Evolutionary conservation across 2,329 filamentous ascomycete genomes (phyloP).

Genomic region (Fusarium devonianum): DNA sequence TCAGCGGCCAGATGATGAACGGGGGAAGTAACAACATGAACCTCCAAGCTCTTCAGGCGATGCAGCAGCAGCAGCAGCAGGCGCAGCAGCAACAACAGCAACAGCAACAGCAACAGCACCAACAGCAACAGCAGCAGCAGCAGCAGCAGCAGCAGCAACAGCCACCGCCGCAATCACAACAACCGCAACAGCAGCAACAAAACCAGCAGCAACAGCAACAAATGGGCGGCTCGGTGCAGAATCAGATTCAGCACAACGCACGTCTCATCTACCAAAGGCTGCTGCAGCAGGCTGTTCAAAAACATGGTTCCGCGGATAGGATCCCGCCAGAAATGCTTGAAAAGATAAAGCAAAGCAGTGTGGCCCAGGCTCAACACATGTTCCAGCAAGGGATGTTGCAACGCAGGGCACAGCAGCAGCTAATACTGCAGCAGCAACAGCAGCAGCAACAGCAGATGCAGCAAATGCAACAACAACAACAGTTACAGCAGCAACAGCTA

Average conservation of each 20-base stretch:
- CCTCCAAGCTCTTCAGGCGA: constrained; percentile 50
- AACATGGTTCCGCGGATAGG: constrained; percentile 52
- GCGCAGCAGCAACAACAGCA: constrained; percentile 45
- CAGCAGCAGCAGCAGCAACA: constrained; percentile 45
- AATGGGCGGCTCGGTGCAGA: constrained; percentile 41
- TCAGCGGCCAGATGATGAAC: constrained; percentile 52
- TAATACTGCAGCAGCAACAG: constrained; percentile 43
- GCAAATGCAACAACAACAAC: constrained; percentile 36
- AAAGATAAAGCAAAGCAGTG: constrained; percentile 54
- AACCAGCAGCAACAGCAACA: constrained; percentile 45
- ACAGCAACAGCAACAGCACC: constrained; percentile 44
- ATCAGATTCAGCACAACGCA: constrained; percentile 47
- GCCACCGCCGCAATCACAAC: too few species aligned
- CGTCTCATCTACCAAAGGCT: constrained; percentile 51
- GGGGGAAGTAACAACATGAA: constrained; percentile 48
- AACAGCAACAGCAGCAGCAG: constrained; percentile 47
- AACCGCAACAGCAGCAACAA: constrained; percentile 42
- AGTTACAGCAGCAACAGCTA: constrained; percentile 39
- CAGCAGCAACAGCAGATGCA: constrained; percentile 44
- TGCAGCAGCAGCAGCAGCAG: constrained; percentile 50
- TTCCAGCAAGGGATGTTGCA: constrained; percentile 46
- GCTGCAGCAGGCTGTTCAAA: constrained; percentile 44
- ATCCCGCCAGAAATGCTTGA: constrained; percentile 57
- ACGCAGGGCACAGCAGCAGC: constrained; percentile 45
- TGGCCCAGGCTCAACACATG: constrained; percentile 48